These are phyloP conservation scores for Dryas octopetala DNA, from an alignment of 306 rosid species.

Conservation along the genomic window DNA sequence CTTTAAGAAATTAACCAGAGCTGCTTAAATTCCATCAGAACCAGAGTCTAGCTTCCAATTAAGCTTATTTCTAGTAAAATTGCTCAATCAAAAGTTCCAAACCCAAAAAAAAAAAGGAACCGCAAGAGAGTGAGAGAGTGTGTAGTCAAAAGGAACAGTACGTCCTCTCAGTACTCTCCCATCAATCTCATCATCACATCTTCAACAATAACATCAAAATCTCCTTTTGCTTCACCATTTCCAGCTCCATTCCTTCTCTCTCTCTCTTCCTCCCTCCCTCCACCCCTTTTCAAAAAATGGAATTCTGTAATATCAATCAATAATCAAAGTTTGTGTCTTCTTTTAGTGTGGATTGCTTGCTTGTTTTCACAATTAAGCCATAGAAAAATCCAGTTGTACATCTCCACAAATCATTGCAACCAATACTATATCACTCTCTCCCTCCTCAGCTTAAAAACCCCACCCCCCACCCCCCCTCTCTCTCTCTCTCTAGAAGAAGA, in stretches of 20 bases:
- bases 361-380: slow-evolving; percentile 2
- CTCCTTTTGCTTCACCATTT: slow-evolving; percentile 46
- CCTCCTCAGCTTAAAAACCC: no score
- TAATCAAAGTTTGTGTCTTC: slow-evolving; percentile 35
- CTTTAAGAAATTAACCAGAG: slow-evolving; percentile 53
- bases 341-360: slow-evolving; percentile 11
- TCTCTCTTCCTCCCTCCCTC: slow-evolving; percentile 9
- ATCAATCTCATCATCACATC: slow-evolving; percentile 60
- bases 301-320: slow-evolving; percentile 41
- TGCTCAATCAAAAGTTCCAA: slow-evolving; percentile 38
- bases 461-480: slow-evolving; percentile 15
- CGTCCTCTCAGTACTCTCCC: slow-evolving; percentile 53
- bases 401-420: no score
- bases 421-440: no score
- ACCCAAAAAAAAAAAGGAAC: neutral
- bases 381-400: neutral
- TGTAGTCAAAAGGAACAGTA: slow-evolving; percentile 46
- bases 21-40: slow-evolving; percentile 28
- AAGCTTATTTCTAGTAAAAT: slow-evolving; percentile 31
- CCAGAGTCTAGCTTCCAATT: neutral
- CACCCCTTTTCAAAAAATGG: slow-evolving; percentile 19
- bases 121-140: slow-evolving; percentile 21
- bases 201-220: slow-evolving; percentile 15
- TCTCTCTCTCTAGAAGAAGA: slow-evolving; percentile 31
- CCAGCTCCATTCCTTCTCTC: slow-evolving; percentile 22